Evolutionary conservation across 2,329 filamentous ascomycete species (phyloP), one percentile per base, ranked within the genome.

Genomic region (Alternaria infectoria): DNA sequence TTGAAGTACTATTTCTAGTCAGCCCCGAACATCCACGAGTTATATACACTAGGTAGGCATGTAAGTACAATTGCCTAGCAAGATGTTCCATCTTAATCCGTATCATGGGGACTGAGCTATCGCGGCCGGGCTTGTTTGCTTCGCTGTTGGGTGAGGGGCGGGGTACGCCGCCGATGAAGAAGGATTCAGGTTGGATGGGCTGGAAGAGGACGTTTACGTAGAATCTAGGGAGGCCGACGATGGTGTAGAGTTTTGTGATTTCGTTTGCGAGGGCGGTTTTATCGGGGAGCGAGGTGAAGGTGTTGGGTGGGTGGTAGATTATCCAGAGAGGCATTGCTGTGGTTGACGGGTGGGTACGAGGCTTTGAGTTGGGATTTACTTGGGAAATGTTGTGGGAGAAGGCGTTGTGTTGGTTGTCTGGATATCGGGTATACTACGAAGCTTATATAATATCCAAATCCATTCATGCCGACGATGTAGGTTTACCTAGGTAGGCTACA

Each of bases 271-370:
- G 62, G 13, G 74, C 69, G 8, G 69, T 30, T 57, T 80, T 81
- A 5, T 70, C 66, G 3, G 60, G 66, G 1, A 63, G 55, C 23
- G 71, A 64, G 4, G 69, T 64, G 71, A 83, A 83, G 64, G 75
- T 73, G 28, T 65, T 68, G 2, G 69, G 65, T 0, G 82, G 76
- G 69, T 83, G 81, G 74, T 77, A 82, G 66, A 84, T 76, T 9
- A 71, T 69, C 81, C 81, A 83, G 64, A 83, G 78, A 65, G 82
- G 82, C 82, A 84, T 84, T 47, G n/a, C n/a, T n/a, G n/a, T n/a
- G n/a, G n/a, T n/a, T n/a, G n/a, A n/a, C n/a, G n/a, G n/a, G n/a
- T n/a, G n/a, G n/a, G n/a, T n/a, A n/a, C n/a, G n/a, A n/a, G n/a
- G n/a, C n/a, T n/a, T n/a, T n/a, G n/a, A n/a, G n/a, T n/a, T n/a